Percentiles rank a stretch among this genome's conserved stretches.
Conservation (phyloP, 2,329 filamentous ascomycete species). For the Ceratocystis cubensis region DNA sequence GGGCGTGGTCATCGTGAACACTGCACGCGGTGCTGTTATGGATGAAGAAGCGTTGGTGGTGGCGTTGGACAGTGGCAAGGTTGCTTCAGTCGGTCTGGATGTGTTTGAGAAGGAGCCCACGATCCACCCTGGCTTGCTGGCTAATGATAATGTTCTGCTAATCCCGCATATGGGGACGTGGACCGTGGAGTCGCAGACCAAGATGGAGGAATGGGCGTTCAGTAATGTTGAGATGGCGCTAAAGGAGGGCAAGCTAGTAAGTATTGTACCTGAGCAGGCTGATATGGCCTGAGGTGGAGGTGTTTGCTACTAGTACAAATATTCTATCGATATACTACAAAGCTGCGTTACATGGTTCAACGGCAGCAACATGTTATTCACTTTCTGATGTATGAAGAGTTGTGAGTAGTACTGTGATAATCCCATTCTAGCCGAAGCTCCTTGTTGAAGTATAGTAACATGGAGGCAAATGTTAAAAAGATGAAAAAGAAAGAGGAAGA, state of each 20-base stretch:
- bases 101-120: conserved; percentile 74
- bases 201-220: conserved; percentile 67
- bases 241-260: conserved; percentile 49
- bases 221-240: conserved; percentile 55
- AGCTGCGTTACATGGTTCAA: background rate
- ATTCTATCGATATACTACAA: background rate
- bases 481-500: conserved; percentile 24
- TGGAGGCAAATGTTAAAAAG: conserved; percentile 20
- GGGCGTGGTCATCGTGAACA: conserved; percentile 68
- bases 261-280: conserved; percentile 59
- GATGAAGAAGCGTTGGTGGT: conserved; percentile 68
- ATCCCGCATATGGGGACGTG: conserved; percentile 80
- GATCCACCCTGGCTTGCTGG: conserved; percentile 58
- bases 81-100: conserved; percentile 61
- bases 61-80: conserved; percentile 56
- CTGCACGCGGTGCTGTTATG: conserved; percentile 69
- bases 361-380: background rate
- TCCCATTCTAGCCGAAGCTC: conserved; percentile 15
- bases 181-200: conserved; percentile 52
- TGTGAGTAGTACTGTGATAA: conserved; percentile 12
- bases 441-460: conserved; percentile 13
- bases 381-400: background rate
- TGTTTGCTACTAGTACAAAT: background rate
- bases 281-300: conserved; percentile 10
- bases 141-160: conserved; percentile 59